Conservation (phyloP, 2,329 filamentous ascomycete species). For the Neopestalotiopsis rosae region DNA sequence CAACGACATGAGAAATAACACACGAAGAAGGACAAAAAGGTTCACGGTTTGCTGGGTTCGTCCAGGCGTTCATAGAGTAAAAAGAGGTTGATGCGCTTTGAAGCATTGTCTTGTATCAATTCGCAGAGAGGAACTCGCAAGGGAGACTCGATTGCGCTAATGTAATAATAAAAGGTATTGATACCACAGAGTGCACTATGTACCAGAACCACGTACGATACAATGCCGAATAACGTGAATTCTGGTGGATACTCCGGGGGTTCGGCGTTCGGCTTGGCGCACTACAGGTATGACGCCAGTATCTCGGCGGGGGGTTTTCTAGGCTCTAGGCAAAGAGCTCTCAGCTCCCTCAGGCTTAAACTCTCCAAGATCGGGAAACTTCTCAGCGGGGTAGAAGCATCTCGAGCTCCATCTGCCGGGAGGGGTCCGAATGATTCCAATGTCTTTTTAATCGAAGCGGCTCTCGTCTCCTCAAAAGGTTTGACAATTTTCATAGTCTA, state of each 20-base stretch:
- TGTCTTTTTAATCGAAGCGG: not conserved
- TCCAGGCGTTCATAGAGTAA: not conserved
- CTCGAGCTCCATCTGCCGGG: constrained; percentile 5
- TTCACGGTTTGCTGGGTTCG: not conserved
- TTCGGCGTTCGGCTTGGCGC: constrained; percentile 16
- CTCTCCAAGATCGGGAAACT: constrained; percentile 13
- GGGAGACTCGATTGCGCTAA: not conserved
- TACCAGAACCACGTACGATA: not conserved
- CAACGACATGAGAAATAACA: not conserved
- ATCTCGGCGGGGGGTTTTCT: not conserved
- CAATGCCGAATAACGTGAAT: not conserved
- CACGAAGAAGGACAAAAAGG: not conserved
- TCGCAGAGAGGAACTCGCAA: not conserved
- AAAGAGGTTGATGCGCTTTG: not conserved
- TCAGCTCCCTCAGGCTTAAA: constrained; percentile 3
- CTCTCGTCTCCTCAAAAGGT: not conserved
- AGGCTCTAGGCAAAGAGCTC: not conserved
- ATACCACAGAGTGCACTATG: not conserved
- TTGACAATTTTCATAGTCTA: constrained; percentile 1
- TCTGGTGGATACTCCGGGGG: not conserved
- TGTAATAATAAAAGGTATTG: constrained; percentile 2
- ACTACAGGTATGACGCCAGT: constrained; percentile 15
- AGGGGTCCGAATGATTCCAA: constrained; percentile 5
- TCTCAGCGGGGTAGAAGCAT: constrained; percentile 10
- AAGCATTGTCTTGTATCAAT: not conserved